A percentile compares a stretch with the other conserved stretches of the same genome.
Evolutionary conservation across 176 grass and related monocot species (phyloP).

Genomic region (Oryza coarctata): DNA sequence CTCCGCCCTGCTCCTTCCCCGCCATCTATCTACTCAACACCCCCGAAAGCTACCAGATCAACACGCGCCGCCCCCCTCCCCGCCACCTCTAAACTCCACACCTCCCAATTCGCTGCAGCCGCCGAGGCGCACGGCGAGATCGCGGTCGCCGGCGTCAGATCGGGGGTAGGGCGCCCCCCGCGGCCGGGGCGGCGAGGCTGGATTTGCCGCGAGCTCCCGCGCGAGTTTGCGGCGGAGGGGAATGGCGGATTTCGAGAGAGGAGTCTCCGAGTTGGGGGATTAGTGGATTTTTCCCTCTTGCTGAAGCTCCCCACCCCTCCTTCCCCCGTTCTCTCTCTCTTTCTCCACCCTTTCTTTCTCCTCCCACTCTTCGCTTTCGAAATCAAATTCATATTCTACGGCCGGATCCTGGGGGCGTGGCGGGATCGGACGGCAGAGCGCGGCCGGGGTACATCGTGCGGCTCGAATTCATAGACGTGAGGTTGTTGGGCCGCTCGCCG

Average conservation of each 20-base stretch:
- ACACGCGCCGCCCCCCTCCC: not conserved
- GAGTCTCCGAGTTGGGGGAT: conserved; percentile 12
- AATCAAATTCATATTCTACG: conserved; percentile 98
- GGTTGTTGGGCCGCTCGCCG: conserved; percentile 45
- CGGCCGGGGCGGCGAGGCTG: conserved; percentile 7
- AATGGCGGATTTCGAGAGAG: conserved; percentile 43
- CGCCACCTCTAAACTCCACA: too few relatives aligned
- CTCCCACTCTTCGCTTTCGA: conserved; percentile 88
- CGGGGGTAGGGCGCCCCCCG: conserved; percentile 27
- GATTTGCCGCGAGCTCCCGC: conserved; percentile 33
- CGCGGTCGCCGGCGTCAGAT: conserved; percentile 21
- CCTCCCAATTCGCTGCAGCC: conserved; percentile 26
- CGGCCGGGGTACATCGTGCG: conserved; percentile 23
- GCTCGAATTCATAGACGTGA: conserved; percentile 78
- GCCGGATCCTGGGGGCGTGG: conserved; percentile 25
- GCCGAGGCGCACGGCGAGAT: conserved; percentile 31
- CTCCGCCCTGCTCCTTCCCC: conserved; percentile 58
- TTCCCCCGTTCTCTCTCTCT: conserved; percentile 12
- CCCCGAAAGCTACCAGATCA: conserved; percentile 41
- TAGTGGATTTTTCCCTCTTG: conserved; percentile 47
- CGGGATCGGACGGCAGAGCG: conserved; percentile 36
- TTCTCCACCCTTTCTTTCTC: conserved; percentile 51
- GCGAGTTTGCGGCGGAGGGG: conserved; percentile 38
- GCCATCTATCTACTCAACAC: conserved; percentile 34
- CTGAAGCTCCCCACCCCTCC: conserved; percentile 15